Evolutionary conservation across 306 rosid species (phyloP), one percentile per base, ranked within the genome.

Genomic region (Fagus crenata): DNA sequence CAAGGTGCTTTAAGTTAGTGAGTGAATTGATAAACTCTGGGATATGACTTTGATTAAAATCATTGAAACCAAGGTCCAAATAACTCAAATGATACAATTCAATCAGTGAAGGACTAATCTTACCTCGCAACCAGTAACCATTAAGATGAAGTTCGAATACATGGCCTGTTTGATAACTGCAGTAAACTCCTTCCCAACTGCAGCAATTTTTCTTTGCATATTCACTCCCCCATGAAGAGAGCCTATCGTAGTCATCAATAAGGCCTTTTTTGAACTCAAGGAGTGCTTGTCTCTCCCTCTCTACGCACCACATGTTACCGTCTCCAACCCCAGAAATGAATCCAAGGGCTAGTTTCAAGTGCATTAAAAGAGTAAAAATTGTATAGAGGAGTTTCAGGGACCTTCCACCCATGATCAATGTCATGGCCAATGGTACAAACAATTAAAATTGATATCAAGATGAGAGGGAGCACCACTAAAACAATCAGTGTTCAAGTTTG

Each of bases 111-210:
- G 69, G 40, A 7, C 43, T 65, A 15, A 72, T 53, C 13, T n/a
- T 46, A 6, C 36, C 33, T 1, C 58, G 58, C 5, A 43, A 12
- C 17, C 8, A 12, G 59, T n/a, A n/a, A n/a, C n/a, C n/a, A n/a
- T n/a, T n/a, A 1, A 53, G 86, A 79, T 83, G 5, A 37, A 79
- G 81, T 0, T 0, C 2, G 51, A 72, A 1, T 32, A 79, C 83
- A 32, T 75, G 77, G 12, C 72, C 81, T 0, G 76, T 54, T 49
- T 28, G 39, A 8, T 39, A 46, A 60, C 22, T 31, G 53, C 86
- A 79, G 1, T 1, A 46, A 61, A 79, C 64, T 55, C 86, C 83
- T 5, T 33, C 39, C 86, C 83, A 75, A 0, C 54, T 53, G 56
- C 83, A 83, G 32, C 86, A 83, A 28, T 75, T 83, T 33, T 33